Evolutionary conservation across 1,139 yeast genomes (phyloP), one percentile per base, ranked within the genome.

Genomic region (Protomyces gravidus): DNA sequence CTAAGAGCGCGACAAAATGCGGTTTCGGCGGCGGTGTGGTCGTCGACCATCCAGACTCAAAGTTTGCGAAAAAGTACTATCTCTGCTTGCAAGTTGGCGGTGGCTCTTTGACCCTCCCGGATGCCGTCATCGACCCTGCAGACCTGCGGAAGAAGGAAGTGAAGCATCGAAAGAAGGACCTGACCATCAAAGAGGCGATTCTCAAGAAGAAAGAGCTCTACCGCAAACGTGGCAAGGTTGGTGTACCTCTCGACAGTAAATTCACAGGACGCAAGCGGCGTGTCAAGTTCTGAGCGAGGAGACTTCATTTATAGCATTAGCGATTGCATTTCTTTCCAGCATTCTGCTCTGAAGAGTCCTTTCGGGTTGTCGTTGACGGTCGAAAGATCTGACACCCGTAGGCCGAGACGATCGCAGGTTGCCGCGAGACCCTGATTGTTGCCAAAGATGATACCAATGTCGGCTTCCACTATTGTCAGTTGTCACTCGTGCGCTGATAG

Each of bases 1-100:
- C 87, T 63, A 78, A 79, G 36, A 89, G 96, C 19, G 97, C 98
- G 3, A 90, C 89, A 71, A 84, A 87, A 4, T 87, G 97, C 0
- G 99, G 99, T 1, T 92, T 92, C 71, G 94, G 89, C 58, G 97
- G 98, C 68, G 99, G 99, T 64, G 77, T 92, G 65, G 87, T 94
- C 17, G 80, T 92, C 51, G 98, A 94, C 72, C 94, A 89, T 65
- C 95, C 96, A 2, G 97, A 90, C 68, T 84, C 92, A 49, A 89
- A 88, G 71, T 87, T 88, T 73, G 88, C 92, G 70, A 89, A 85
- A 72, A 92, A 92, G 73, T 88, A 86, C 72, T 92, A 92, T 70
- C 75, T 92, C 64, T 97, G 92, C 21, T 76, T 92, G 64, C 86
- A 92, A 56, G 95, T 97, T 0, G 97, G 98, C 61, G 71, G 68